These are phyloP conservation scores for Rutstroemia sp. DNA, from an alignment of 2,329 filamentous ascomycete genomes.

Conservation along the genomic window DNA sequence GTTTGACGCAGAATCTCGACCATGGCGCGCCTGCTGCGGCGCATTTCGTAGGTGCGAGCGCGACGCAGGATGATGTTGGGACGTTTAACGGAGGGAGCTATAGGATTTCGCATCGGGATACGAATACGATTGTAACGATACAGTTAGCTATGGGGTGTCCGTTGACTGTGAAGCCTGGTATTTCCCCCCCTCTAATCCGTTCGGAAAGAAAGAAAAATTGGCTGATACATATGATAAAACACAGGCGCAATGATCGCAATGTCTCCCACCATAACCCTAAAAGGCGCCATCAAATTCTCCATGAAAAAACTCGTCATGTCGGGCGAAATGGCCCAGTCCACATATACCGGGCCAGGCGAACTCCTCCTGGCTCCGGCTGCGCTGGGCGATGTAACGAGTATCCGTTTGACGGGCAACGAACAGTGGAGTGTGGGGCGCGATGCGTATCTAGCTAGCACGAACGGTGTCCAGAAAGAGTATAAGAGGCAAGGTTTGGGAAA, in stretches of 20 bases:
- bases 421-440: slow-evolving; percentile 83
- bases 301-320: slow-evolving; percentile 86
- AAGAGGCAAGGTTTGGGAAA: slow-evolving; percentile 82
- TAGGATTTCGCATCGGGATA: slow-evolving; percentile 84
- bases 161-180: slow-evolving; percentile 66
- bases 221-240: neutral
- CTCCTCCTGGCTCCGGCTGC: slow-evolving; percentile 72
- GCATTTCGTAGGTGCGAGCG: slow-evolving; percentile 56
- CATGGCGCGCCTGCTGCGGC: slow-evolving; percentile 33
- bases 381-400: slow-evolving; percentile 77
- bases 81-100: slow-evolving; percentile 96
- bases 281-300: slow-evolving; percentile 76
- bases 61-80: slow-evolving; percentile 76
- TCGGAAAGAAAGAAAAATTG: neutral
- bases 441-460: slow-evolving; percentile 76
- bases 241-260: slow-evolving; percentile 87
- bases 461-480: slow-evolving; percentile 81
- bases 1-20: slow-evolving; percentile 26
- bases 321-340: slow-evolving; percentile 70
- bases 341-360: slow-evolving; percentile 85
- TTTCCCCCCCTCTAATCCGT: slow-evolving; percentile 22
- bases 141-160: slow-evolving; percentile 88
- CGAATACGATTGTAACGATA: slow-evolving; percentile 81
- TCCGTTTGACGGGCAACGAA: slow-evolving; percentile 64
- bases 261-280: slow-evolving; percentile 79